Evolutionary conservation across 1,284 basidiomycete species (phyloP).

Genomic region (Inonotus obliquus): DNA sequence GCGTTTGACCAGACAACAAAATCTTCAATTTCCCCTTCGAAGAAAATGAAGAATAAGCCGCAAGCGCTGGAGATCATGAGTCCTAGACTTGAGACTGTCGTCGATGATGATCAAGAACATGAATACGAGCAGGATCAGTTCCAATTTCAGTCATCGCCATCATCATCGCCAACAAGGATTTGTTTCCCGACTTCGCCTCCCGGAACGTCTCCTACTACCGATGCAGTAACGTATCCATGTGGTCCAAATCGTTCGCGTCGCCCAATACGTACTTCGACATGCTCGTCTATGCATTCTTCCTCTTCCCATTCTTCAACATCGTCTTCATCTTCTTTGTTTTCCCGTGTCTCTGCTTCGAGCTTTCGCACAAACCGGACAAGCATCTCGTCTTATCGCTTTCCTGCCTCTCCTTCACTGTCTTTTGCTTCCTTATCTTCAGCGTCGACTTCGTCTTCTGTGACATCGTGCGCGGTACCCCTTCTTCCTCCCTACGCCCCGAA

Average conservation of each 20-base stretch:
- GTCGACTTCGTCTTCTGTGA: not conserved
- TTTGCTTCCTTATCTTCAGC: not conserved
- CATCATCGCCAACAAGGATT: not conserved
- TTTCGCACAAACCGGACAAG: not conserved
- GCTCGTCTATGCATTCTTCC: constrained; percentile 2
- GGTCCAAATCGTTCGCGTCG: not conserved
- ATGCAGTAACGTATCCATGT: not conserved
- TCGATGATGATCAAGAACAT: not conserved
- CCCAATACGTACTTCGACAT: constrained; percentile 1
- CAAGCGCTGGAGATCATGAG: not conserved
- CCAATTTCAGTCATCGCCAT: not conserved
- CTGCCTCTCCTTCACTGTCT: constrained; percentile 2
- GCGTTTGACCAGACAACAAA: not conserved
- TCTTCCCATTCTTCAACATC: not conserved
- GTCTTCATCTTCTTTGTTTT: not conserved
- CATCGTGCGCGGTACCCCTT: constrained; percentile 8
- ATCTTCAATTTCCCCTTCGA: not conserved
- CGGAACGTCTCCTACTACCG: not conserved
- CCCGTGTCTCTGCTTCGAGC: not conserved
- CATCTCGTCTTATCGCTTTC: not conserved
- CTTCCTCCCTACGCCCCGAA: constrained; percentile 16
- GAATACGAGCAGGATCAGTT: no score
- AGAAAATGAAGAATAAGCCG: not conserved
- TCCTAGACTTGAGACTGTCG: not conserved
- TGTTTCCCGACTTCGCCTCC: not conserved